Evolutionary conservation across 2,329 filamentous ascomycete species (phyloP).

Genomic region (Thelonectria olida): DNA sequence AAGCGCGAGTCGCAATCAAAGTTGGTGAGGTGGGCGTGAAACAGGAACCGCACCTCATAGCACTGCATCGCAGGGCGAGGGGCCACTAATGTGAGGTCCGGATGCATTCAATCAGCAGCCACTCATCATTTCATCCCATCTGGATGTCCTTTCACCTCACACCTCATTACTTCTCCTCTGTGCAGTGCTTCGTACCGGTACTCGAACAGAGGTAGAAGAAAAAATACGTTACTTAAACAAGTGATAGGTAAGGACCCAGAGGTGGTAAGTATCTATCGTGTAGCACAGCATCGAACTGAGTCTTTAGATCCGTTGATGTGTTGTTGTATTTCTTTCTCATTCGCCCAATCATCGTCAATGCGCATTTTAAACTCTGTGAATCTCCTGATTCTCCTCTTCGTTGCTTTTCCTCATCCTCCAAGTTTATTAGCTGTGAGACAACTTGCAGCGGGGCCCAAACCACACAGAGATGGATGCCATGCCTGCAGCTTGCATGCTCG

Average conservation of each 20-base stretch:
- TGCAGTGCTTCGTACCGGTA: background rate
- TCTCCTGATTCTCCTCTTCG: background rate
- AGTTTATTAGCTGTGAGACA: background rate
- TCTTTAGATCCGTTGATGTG: background rate
- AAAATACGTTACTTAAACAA: background rate
- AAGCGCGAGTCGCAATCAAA: background rate
- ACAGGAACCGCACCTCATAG: slow-evolving; percentile 16
- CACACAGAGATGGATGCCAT: background rate
- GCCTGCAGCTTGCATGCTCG: background rate
- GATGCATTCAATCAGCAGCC: background rate
- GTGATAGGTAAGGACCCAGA: too few species aligned
- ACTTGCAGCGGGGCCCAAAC: slow-evolving; percentile 10
- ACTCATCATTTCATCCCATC: background rate
- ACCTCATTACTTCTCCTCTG: background rate
- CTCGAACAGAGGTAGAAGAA: background rate
- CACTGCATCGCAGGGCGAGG: background rate
- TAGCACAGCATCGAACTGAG: too few species aligned
- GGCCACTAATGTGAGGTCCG: background rate
- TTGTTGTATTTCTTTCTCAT: background rate
- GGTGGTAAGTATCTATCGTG: too few species aligned
- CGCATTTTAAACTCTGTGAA: background rate
- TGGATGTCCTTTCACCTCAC: background rate
- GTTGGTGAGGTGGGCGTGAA: slow-evolving; percentile 14
- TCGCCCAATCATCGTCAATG: background rate
- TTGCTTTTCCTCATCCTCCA: background rate